Base-by-base conservation (phyloP, 2,329 filamentous ascomycete genomes). In the Diaporthe sp. region DNA sequence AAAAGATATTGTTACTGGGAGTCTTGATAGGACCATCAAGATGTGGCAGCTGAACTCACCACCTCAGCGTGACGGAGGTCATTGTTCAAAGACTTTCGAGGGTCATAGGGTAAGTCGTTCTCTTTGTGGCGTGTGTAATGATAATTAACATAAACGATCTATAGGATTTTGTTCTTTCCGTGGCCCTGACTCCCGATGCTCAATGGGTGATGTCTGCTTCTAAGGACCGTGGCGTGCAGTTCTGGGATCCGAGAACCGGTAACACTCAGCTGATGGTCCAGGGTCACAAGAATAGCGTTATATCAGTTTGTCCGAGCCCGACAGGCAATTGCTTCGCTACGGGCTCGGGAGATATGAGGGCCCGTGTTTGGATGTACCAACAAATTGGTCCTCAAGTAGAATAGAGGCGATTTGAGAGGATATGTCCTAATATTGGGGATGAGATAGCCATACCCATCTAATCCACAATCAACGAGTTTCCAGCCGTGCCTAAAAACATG, bases 271-370 rank as follows among this genome's bases (percentile, higher is more conserved):
- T 99, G 82, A 98, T 98, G 97, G 90, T 99, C 76, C 97, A 98
- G 84, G 97, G 97, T 37, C 97, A 99, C 83, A 98, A 98, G 89
- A 98, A 98, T 85, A 98, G 95, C 15, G 97, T 99, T 79, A 98
- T 98, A 80, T 98, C 95, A 2, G 97, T 99, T 70, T 96, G 97
- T 1, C 97, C 97, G 35, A 97, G 95, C 84, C 97, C 96, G n/a
- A 92, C 90, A 47, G 96, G 95, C 74, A 91, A 92, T 76, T 93
- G 95, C 81, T 99, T 98, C 82, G 97, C 97, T 53, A 99, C 97
- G 8, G 97, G 97, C 76, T 98, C 95, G 78, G 97, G 97, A 79
- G 97, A 99, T 82, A 97, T 97, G 94, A 93, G 96, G 82, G 97
- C 97, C 71, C 93, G 96, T 81, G 98, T 99, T 85, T 99, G 97